Evolutionary conservation across 2,329 filamentous ascomycete genomes (phyloP), one percentile per base, ranked within the genome.

Genomic region (Talaromyces islandicus): DNA sequence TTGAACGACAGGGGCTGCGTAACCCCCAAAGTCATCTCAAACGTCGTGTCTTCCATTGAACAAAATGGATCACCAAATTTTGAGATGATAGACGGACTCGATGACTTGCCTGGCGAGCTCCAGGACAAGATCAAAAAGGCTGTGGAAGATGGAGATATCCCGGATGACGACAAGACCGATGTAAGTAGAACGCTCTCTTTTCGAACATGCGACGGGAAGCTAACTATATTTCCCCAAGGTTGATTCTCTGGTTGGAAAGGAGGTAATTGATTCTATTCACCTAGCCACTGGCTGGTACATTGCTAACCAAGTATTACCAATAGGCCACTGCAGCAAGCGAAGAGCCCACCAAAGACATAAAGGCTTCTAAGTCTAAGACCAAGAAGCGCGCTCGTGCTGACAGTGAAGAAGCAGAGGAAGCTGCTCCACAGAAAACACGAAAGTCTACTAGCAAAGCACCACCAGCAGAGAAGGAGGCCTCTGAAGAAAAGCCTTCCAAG

Each of bases 101-200:
- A 95, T 24, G 91, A 94, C 64, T 75, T 96, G 3, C 77, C 86
- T 41, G 77, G 81, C 0, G 88, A 91, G 1, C 68, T 85, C 1
- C 85, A 92, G 74, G 84, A 84, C 51, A 96, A 94, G 79, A 79
- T 97, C 64, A 80, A 83, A 56, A 83, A 83, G 52, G 90, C 89
- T 56, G 74, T 97, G 25, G 81, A 83, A 61, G 83, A 92, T 71
- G 91, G 91, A 25, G 90, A 94, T 68, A 88, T 97, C 67, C 88
- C 89, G 66, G 82, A 91, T 48, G 88, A 90, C 56, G 93, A 97
- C 67, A 97, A 91, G 86, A 93, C 88, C 35, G 91, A 91, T 12
- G 92, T 96, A 82, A 77, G 89, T 80, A 32, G 25, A 24, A 30
- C 25, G 48, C 1, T 55, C 30, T 52, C 30, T 55, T 55, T 9